Evolutionary conservation across 495 filamentous ascomycete species (phyloP).

Genomic region (Chlorociboria aeruginascens): DNA sequence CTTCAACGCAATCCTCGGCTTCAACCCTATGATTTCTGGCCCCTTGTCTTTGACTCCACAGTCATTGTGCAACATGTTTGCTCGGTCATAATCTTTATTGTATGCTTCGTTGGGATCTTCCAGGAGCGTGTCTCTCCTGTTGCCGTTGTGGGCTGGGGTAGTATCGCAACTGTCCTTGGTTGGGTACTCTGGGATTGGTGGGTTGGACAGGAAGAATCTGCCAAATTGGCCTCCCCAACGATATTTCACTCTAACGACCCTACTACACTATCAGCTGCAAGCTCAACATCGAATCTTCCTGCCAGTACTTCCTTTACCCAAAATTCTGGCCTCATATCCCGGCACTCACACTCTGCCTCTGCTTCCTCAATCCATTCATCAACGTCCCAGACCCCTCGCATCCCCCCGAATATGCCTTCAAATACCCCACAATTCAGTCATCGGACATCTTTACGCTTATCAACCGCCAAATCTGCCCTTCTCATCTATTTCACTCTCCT

Average conservation of each 20-base stretch:
- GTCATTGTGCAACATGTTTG: slow-evolving; percentile 96
- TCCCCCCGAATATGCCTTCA: slow-evolving; percentile 6
- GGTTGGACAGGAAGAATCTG: slow-evolving; percentile 50
- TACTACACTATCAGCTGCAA: slow-evolving; percentile 22
- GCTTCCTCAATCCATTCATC: slow-evolving; percentile 18
- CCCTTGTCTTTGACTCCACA: slow-evolving; percentile 85
- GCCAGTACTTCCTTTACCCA: background rate
- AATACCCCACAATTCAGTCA: slow-evolving; percentile 33
- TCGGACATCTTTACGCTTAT: slow-evolving; percentile 52
- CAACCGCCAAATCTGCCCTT: slow-evolving; percentile 66
- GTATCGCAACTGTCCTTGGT: slow-evolving; percentile 69
- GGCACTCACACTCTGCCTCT: slow-evolving; percentile 18
- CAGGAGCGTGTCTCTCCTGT: slow-evolving; percentile 76
- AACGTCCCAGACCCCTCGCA: background rate
- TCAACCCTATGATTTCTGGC: slow-evolving; percentile 96
- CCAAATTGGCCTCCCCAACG: slow-evolving; percentile 12
- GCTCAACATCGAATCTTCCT: slow-evolving; percentile 29
- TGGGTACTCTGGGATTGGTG: slow-evolving; percentile 90
- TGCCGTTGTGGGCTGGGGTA: slow-evolving; percentile 74
- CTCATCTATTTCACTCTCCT: slow-evolving; percentile 88
- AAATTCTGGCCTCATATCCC: slow-evolving; percentile 14
- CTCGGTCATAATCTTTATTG: slow-evolving; percentile 86
- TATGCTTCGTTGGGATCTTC: slow-evolving; percentile 84
- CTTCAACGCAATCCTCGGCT: slow-evolving; percentile 91
- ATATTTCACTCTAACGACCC: slow-evolving; percentile 25